Evolutionary conservation across 75 land plant species (phyloP).

Genomic region (Sequoia sempervirens): DNA sequence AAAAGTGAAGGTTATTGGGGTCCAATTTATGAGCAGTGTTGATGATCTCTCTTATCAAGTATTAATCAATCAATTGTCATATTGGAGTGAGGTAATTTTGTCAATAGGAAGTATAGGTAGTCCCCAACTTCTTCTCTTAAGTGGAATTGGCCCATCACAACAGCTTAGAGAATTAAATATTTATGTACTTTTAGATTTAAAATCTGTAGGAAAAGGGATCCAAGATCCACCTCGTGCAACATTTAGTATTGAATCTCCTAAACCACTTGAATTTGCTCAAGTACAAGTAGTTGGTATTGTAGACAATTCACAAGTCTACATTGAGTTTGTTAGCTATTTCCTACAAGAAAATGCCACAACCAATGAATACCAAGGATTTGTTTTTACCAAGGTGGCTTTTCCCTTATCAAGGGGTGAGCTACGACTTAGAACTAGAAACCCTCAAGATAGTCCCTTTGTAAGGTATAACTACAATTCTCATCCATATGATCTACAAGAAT

Average conservation of each 20-base stretch:
- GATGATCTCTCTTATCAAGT: slow-evolving; percentile 30
- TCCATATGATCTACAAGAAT: neutral
- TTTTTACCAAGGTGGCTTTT: neutral
- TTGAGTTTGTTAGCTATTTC: neutral
- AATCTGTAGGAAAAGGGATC: slow-evolving; percentile 66
- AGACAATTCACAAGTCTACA: neutral
- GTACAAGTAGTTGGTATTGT: neutral
- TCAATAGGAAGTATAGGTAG: slow-evolving; percentile 73
- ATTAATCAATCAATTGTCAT: neutral
- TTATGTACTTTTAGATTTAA: slow-evolving; percentile 30
- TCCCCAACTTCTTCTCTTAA: slow-evolving; percentile 75
- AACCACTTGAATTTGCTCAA: slow-evolving; percentile 18
- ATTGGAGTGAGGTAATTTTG: slow-evolving; percentile 50
- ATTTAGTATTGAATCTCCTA: slow-evolving; percentile 63
- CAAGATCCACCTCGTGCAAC: slow-evolving; percentile 76
- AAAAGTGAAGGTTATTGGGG: slow-evolving; percentile 53
- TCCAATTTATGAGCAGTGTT: slow-evolving; percentile 37
- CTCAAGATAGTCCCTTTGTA: neutral
- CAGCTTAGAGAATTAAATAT: slow-evolving; percentile 35
- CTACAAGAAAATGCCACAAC: neutral
- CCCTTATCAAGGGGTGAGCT: neutral
- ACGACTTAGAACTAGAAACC: no score
- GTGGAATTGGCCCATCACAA: slow-evolving; percentile 64
- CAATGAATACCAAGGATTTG: neutral
- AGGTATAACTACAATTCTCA: neutral